A percentile compares a stretch with the other conserved stretches of the same genome.
phyloP scores from a whole-genome alignment of 1,139 yeast genomes.

The Hanseniaspora gamundiae region DNA sequence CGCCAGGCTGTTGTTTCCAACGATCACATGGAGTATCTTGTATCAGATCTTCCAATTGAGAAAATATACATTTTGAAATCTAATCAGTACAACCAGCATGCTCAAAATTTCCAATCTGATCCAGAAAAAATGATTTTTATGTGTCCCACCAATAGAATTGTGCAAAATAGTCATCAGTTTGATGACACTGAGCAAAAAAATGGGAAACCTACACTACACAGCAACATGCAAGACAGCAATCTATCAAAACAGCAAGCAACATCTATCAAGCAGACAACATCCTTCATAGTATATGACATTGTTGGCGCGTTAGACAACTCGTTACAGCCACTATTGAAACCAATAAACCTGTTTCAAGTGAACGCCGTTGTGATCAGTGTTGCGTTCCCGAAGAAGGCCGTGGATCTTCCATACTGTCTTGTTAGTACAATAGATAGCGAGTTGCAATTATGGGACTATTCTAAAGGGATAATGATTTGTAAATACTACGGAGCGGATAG shows the following conservation, averaged over 20 bases:
- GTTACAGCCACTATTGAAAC: neutral
- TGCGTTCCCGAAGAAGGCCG: neutral
- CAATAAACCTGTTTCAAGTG: neutral
- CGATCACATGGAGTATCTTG: too few species aligned
- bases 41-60: neutral
- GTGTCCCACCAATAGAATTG: conserved; percentile 2
- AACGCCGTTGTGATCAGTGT: neutral
- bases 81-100: too few species aligned
- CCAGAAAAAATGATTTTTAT: conserved; percentile 2
- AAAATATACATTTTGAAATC: neutral
- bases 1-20: too few species aligned
- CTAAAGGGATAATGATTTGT: conserved; percentile 37
- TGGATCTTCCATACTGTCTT: conserved; percentile 32
- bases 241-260: neutral
- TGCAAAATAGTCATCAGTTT: too few species aligned
- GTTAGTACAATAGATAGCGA: conserved; percentile 68
- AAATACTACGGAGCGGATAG: conserved; percentile 66
- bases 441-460: conserved; percentile 65
- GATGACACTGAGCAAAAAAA: too few species aligned
- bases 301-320: neutral
- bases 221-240: too few species aligned
- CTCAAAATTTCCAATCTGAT: neutral
- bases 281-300: neutral
- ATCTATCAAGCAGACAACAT: too few species aligned
- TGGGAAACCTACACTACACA: too few species aligned